Percentiles rank a stretch among this genome's conserved stretches.
Evolutionary conservation across 371 early-diverging fungal genomes (phyloP).

Genomic region (Syncephalastrum monosporum): DNA sequence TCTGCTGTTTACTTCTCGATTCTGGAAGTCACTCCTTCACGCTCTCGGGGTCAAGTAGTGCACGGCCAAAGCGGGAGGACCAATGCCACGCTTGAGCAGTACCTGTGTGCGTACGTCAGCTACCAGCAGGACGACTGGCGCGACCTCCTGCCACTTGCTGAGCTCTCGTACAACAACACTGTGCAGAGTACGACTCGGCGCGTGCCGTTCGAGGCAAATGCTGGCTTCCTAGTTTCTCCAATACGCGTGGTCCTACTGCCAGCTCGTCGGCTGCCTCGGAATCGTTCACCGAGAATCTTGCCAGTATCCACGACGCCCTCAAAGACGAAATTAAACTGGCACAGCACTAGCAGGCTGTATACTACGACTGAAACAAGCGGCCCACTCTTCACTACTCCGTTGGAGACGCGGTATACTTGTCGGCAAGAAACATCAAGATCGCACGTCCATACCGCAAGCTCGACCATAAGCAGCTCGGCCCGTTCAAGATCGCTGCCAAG

Average conservation of each 20-base stretch:
- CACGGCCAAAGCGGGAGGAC: slow-evolving; percentile 53
- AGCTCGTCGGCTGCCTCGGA: slow-evolving; percentile 12
- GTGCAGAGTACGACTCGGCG: slow-evolving; percentile 23
- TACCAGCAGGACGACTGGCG: slow-evolving; percentile 52
- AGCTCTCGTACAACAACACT: slow-evolving; percentile 54
- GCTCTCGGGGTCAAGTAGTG: slow-evolving; percentile 25
- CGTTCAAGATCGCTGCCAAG: slow-evolving; percentile 20
- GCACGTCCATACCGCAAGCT: slow-evolving; percentile 22
- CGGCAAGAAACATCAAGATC: slow-evolving; percentile 16
- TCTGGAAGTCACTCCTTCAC: slow-evolving; percentile 22
- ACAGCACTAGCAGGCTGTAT: slow-evolving; percentile 8
- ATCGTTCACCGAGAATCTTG: slow-evolving; percentile 2
- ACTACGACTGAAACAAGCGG: slow-evolving; percentile 16
- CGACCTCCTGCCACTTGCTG: slow-evolving; percentile 36
- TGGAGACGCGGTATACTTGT: slow-evolving; percentile 33
- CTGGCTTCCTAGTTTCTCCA: too few species aligned
- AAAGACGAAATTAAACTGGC: slow-evolving; percentile 10
- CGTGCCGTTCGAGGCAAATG: slow-evolving; percentile 25
- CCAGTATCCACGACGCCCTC: slow-evolving; percentile 1
- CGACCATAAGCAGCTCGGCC: slow-evolving; percentile 27
- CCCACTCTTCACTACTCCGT: slow-evolving; percentile 12
- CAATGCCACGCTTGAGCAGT: slow-evolving; percentile 51
- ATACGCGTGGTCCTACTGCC: too few species aligned
- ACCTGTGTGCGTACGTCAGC: slow-evolving; percentile 38
- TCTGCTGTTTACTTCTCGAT: slow-evolving; percentile 36